Evolutionary conservation across 2,329 filamentous ascomycete genomes (phyloP).

Genomic region (Orbilia blumenaviensis): DNA sequence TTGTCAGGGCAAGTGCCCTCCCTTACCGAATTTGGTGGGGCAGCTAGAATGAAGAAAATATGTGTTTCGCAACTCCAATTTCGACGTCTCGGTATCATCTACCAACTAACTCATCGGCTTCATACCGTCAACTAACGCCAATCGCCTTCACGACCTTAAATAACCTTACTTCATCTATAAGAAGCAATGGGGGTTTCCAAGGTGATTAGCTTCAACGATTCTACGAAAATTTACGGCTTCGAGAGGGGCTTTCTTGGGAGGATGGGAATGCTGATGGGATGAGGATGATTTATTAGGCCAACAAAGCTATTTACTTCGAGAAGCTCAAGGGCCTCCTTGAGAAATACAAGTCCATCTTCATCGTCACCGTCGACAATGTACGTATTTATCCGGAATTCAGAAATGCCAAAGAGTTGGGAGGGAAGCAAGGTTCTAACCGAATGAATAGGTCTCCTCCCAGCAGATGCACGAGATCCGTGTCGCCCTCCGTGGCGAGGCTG

Average conservation of each 20-base stretch:
- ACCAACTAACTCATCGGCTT: slow-evolving; percentile 18
- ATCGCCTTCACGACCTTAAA: slow-evolving; percentile 80
- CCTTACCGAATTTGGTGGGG: slow-evolving; percentile 20
- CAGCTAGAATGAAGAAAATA: slow-evolving; percentile 10
- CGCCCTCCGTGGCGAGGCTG: slow-evolving; percentile 86
- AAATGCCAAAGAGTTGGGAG: background rate
- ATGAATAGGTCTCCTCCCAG: slow-evolving; percentile 75
- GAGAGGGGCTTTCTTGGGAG: background rate
- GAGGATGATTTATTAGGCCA: slow-evolving; percentile 69
- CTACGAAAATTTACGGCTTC: background rate
- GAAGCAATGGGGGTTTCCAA: slow-evolving; percentile 96
- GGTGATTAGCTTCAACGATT: slow-evolving; percentile 25
- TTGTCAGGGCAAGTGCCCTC: slow-evolving; percentile 45
- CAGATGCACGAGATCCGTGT: slow-evolving; percentile 99
- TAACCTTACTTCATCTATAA: slow-evolving; percentile 93
- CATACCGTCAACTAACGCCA: slow-evolving; percentile 26
- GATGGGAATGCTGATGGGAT: slow-evolving; percentile 8
- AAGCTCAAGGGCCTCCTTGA: slow-evolving; percentile 98
- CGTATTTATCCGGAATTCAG: slow-evolving; percentile 16
- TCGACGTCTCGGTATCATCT: slow-evolving; percentile 27
- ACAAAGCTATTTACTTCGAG: slow-evolving; percentile 98
- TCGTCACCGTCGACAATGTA: slow-evolving; percentile 99
- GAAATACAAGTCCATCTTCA: slow-evolving; percentile 97
- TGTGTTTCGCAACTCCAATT: background rate
- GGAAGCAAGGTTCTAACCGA: background rate